Evolutionary conservation across 1,284 basidiomycete species (phyloP).

Genomic region (Ganoderma resinaceum): DNA sequence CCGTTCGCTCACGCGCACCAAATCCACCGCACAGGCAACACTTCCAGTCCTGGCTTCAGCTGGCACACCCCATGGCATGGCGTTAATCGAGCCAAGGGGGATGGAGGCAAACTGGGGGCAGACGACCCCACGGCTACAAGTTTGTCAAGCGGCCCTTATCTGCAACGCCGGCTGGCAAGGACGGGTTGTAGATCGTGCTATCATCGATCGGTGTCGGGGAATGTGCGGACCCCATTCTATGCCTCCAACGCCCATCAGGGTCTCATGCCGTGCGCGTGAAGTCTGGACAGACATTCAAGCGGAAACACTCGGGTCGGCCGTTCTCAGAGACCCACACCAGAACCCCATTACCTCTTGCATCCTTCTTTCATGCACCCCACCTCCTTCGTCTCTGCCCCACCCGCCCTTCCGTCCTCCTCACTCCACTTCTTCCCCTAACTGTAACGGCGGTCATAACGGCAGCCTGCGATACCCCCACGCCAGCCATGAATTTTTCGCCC

Average conservation of each 20-base stretch:
- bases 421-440: constrained; percentile 13
- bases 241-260: neutral
- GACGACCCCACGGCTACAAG: neutral
- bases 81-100: neutral
- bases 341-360: constrained; percentile 11
- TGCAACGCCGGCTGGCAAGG: neutral
- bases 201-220: constrained; percentile 15
- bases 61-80: neutral
- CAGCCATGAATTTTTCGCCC: constrained; percentile 10
- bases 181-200: neutral
- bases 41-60: neutral
- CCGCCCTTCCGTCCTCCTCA: neutral
- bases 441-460: constrained; percentile 18
- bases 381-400: constrained; percentile 8
- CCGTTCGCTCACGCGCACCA: neutral
- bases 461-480: constrained; percentile 18
- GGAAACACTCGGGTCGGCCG: constrained; percentile 5
- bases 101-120: neutral
- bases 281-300: constrained; percentile 14
- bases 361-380: constrained; percentile 9
- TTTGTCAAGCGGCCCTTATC: neutral
- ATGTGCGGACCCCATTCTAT: constrained; percentile 9
- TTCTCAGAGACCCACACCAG: constrained; percentile 22
- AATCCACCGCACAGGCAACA: neutral
- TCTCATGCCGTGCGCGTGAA: neutral